phyloP scores from a whole-genome alignment of 495 filamentous ascomycete genomes.

The Cercophora scortea region DNA sequence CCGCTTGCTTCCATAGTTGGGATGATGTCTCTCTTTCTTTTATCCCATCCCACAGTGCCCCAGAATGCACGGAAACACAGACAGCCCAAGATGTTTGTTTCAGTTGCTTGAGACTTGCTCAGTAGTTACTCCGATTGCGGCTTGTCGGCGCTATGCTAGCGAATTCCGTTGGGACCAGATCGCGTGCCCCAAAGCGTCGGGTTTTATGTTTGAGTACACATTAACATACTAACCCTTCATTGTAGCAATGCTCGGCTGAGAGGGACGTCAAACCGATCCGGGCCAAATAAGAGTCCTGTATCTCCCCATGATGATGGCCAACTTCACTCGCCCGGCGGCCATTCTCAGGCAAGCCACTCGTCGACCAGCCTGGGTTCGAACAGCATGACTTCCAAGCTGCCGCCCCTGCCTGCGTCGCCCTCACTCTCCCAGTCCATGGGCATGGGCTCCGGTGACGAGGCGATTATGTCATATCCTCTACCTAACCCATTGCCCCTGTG shows the following conservation, averaged over 20 bases:
- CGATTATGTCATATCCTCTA: slow-evolving; percentile 41
- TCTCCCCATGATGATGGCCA: slow-evolving; percentile 28
- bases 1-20: too few relatives aligned
- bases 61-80: too few relatives aligned
- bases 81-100: too few relatives aligned
- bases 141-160: too few relatives aligned
- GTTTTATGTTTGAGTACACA: too few relatives aligned
- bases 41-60: too few relatives aligned
- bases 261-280: slow-evolving; percentile 34
- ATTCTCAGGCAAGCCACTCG: slow-evolving; percentile 36
- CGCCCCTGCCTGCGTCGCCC: slow-evolving; percentile 42
- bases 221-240: slow-evolving; percentile 11
- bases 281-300: slow-evolving; percentile 31
- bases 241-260: slow-evolving; percentile 40
- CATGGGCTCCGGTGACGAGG: slow-evolving; percentile 33
- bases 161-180: too few relatives aligned
- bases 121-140: too few relatives aligned
- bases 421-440: slow-evolving; percentile 25
- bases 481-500: slow-evolving; percentile 33
- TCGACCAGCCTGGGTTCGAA: slow-evolving; percentile 36
- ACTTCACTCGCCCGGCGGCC: slow-evolving; percentile 32
- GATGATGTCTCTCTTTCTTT: too few relatives aligned
- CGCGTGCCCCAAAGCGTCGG: too few relatives aligned
- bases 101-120: too few relatives aligned
- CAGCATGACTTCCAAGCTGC: slow-evolving; percentile 41